Conservation (phyloP, 768 basidiomycete species). For the Mycena capillaripes region DNA sequence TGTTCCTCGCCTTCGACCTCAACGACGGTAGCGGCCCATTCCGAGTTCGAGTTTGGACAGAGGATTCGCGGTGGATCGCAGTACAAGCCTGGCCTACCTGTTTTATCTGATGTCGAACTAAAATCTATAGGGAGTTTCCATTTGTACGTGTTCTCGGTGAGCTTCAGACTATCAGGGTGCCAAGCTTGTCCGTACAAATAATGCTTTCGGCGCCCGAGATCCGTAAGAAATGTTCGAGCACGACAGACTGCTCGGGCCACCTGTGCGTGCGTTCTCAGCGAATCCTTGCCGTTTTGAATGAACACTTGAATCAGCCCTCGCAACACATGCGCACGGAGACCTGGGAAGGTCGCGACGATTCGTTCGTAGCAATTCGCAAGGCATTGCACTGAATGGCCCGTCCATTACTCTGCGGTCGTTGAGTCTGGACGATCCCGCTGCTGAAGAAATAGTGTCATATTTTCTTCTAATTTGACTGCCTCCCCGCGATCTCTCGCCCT, state of each 20-base stretch:
- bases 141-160: slow-evolving; percentile 42
- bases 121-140: not conserved
- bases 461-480: too few relatives aligned
- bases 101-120: not conserved
- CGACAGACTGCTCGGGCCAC: slow-evolving; percentile 34
- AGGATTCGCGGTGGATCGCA: not conserved
- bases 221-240: slow-evolving; percentile 48
- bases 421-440: not conserved
- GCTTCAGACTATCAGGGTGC: slow-evolving; percentile 37
- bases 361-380: not conserved
- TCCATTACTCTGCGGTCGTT: not conserved
- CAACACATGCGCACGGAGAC: not conserved
- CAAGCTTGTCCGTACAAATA: slow-evolving; percentile 40
- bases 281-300: not conserved
- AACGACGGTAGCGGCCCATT: slow-evolving; percentile 10
- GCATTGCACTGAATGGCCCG: not conserved
- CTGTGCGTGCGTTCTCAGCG: slow-evolving; percentile 30
- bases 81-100: not conserved
- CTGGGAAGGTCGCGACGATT: not conserved
- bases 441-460: not conserved
- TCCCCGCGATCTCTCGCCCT: not conserved
- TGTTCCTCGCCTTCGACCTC: not conserved
- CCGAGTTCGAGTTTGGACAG: slow-evolving; percentile 2
- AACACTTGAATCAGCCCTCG: slow-evolving; percentile 3
- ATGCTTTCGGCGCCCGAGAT: slow-evolving; percentile 34